Base-by-base conservation (phyloP, 2,329 filamentous ascomycete species). In the Boeremia exigua region DNA sequence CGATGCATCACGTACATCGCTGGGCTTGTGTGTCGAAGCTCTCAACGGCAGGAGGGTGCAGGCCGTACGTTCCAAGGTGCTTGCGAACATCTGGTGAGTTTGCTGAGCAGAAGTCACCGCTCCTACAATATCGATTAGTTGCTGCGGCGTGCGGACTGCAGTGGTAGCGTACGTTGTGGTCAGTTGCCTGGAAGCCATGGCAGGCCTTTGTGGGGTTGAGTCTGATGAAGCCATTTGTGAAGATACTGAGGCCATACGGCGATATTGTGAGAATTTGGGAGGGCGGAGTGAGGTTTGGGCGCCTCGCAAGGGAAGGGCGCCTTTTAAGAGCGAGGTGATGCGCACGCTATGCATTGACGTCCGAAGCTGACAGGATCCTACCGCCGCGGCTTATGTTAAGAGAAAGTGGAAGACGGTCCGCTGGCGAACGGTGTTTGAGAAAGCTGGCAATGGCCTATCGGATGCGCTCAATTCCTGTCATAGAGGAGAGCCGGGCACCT, bases 51-150 rank as follows among this genome's bases (percentile, higher is more conserved):
- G 82, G 82, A 47, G 82, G 82, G 36, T 77, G 79, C 55, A 84
- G 75, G 48, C 82, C 82, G 65, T 83, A 82, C 33, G 82, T 83
- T 48, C 75, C 75, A 39, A 83, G 77, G 66, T 79, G 79, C 59
- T 77, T 79, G 66, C 82, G 78, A 48, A 81, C 77, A 63, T 82
- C 79, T 60, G 77, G 71, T 5, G 79, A 67, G 66, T 82, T 77
- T 17, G 81, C 76, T 43, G 79, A 79, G 72, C 81, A 79, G 65
- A 77, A 83, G 68, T 83, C 81, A 57, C 77, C 77, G 60, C 69
- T 74, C 39, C 76, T 79, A 59, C 6, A 37, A 29, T 27, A 28
- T 38, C 7, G 30, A 47, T 70, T 40, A 67, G 63, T 54, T 47
- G 58, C 40, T 58, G 55, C 17, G 17, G 9, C 27, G n/a, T 7